phyloP scores from a whole-genome alignment of 306 rosid genomes.

The Cicer yamashitae region DNA sequence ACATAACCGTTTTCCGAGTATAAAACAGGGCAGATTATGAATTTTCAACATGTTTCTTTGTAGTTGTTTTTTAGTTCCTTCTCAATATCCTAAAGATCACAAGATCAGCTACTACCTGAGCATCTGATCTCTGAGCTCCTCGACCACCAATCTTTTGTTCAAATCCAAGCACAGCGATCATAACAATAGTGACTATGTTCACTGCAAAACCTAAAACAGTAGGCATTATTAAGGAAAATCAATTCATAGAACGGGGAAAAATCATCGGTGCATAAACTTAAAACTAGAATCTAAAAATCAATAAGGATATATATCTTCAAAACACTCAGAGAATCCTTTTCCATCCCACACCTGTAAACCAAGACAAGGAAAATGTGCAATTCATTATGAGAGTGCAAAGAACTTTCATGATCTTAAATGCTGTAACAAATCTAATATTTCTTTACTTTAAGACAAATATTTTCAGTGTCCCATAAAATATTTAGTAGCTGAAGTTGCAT shows the following conservation, averaged over 20 bases:
- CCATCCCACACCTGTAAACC: conserved; percentile 85
- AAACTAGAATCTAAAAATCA: conserved; percentile 11
- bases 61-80: background rate
- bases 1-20: conserved; percentile 10
- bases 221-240: conserved; percentile 60
- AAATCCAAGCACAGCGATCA: conserved; percentile 60
- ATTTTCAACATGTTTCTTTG: conserved; percentile 18
- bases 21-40: conserved; percentile 7
- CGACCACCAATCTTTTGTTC: conserved; percentile 43
- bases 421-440: background rate
- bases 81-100: conserved; percentile 20
- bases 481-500: background rate
- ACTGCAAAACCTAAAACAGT: conserved; percentile 77
- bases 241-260: conserved; percentile 25
- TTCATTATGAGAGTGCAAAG: conserved; percentile 33
- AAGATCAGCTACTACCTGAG: conserved; percentile 34
- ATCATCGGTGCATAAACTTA: conserved; percentile 20
- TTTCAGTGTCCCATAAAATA: background rate
- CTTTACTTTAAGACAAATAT: background rate
- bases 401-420: conserved; percentile 17
- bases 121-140: conserved; percentile 56
- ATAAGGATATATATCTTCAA: conserved; percentile 82
- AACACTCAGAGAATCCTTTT: conserved; percentile 69
- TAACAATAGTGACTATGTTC: conserved; percentile 63
- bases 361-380: conserved; percentile 15